A percentile compares a stretch with the other conserved stretches of the same genome.
These are phyloP conservation scores for Aegilops longissima DNA, from an alignment of 176 grass and related monocot species.

Conservation along the genomic window DNA sequence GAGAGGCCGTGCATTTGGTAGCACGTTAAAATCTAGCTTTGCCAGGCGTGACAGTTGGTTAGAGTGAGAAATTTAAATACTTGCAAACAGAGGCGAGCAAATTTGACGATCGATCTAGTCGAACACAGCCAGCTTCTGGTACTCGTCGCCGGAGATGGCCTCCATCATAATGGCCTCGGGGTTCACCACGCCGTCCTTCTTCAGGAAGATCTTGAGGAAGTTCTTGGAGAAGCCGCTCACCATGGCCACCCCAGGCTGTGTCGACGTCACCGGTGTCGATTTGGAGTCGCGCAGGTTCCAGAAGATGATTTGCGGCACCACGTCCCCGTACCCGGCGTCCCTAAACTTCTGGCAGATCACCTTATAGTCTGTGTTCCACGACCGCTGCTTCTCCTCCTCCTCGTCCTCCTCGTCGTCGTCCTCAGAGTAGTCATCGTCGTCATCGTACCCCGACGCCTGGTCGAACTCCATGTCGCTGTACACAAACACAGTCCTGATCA, in stretches of 20 bases:
- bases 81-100: too few species aligned
- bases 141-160: background rate
- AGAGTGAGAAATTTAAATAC: too few species aligned
- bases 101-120: background rate
- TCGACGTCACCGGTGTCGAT: conserved; percentile 10
- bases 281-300: background rate
- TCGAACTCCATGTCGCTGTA: conserved; percentile 81
- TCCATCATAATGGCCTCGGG: background rate
- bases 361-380: background rate
- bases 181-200: background rate
- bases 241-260: conserved; percentile 36
- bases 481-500: conserved; percentile 35
- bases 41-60: too few species aligned
- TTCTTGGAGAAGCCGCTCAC: conserved; percentile 61
- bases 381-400: background rate
- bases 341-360: background rate
- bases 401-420: background rate
- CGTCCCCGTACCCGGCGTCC: background rate
- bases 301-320: background rate
- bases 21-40: too few species aligned
- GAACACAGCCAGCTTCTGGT: background rate
- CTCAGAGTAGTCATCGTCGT: too few species aligned
- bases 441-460: conserved; percentile 12
- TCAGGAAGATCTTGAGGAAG: conserved; percentile 37
- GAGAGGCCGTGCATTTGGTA: too few species aligned